A percentile compares a stretch with the other conserved stretches of the same genome.
phyloP scores from a whole-genome alignment of 164 flowering plant genomes.

The Kalanchoe fedtschenkoi region DNA sequence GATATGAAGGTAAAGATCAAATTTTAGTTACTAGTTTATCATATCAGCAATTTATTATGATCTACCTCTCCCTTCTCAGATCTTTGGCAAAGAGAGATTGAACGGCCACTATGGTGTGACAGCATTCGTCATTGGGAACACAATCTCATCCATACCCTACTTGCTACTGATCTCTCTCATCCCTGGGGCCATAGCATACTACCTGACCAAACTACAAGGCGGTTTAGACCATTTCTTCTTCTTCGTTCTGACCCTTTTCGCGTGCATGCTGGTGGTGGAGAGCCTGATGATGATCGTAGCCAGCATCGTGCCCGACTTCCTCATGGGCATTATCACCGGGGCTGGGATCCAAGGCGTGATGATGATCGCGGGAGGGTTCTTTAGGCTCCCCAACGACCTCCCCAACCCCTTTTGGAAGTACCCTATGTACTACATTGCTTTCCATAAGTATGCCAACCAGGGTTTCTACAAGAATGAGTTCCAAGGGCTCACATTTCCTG shows the following conservation, averaged over 20 bases:
- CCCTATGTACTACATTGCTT: slow-evolving; percentile 18
- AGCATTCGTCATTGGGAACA: slow-evolving; percentile 16
- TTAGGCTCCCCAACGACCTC: slow-evolving; percentile 11
- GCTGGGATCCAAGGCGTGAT: slow-evolving; percentile 11
- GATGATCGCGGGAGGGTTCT: slow-evolving; percentile 11
- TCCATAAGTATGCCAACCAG: slow-evolving; percentile 17
- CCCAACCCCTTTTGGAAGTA: slow-evolving; percentile 19
- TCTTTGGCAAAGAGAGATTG: slow-evolving; percentile 9
- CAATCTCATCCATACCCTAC: slow-evolving; percentile 18
- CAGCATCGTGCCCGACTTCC: slow-evolving; percentile 10
- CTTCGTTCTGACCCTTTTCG: slow-evolving; percentile 5
- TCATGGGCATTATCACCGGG: slow-evolving; percentile 10
- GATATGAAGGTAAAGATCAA: slow-evolving; percentile 18
- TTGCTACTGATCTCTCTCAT: slow-evolving; percentile 14
- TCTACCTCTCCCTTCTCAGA: background rate
- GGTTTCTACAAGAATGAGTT: slow-evolving; percentile 21
- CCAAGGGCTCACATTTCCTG: slow-evolving; percentile 11
- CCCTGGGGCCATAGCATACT: slow-evolving; percentile 10
- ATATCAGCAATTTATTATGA: background rate
- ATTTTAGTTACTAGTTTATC: background rate
- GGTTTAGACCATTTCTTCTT: slow-evolving; percentile 9
- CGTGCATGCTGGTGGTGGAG: slow-evolving; percentile 12
- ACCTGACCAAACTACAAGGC: background rate
- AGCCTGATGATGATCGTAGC: slow-evolving; percentile 13
- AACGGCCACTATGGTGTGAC: slow-evolving; percentile 16